Evolutionary conservation across 345 rosid genomes (phyloP).

Genomic region (Brassica rapa): DNA sequence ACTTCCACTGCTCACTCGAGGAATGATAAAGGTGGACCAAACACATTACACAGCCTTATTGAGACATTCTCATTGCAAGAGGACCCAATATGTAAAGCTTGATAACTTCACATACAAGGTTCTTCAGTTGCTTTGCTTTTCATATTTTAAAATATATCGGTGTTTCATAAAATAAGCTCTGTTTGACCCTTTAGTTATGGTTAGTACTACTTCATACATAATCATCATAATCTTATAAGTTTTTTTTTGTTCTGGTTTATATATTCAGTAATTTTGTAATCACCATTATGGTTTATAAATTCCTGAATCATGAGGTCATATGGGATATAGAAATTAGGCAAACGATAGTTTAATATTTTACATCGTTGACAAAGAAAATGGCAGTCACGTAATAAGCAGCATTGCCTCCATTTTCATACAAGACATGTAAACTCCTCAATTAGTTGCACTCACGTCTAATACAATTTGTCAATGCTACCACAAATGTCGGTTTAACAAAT

Average conservation of each 20-base stretch:
- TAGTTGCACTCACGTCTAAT: slow-evolving; percentile 37
- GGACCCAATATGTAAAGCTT: slow-evolving; percentile 58
- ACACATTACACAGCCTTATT: slow-evolving; percentile 55
- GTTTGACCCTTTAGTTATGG: slow-evolving; percentile 2
- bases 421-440: slow-evolving; percentile 15
- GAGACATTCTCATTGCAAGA: slow-evolving; percentile 69
- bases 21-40: too few relatives aligned
- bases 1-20: too few relatives aligned
- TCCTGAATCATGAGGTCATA: background rate
- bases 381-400: slow-evolving; percentile 39
- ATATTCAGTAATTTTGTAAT: too few relatives aligned
- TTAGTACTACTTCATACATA: background rate
- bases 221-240: background rate
- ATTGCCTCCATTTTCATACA: slow-evolving; percentile 10
- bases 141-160: background rate
- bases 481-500: background rate
- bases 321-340: background rate
- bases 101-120: background rate
- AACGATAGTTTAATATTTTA: slow-evolving; percentile 2
- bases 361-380: slow-evolving; percentile 38
- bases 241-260: too few relatives aligned
- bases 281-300: too few relatives aligned
- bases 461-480: slow-evolving; percentile 9
- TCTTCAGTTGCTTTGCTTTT: background rate
- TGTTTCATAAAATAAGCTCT: background rate